These are phyloP conservation scores for Sphagnum contortum DNA, from an alignment of 225 moss, liverwort and hornwort species.

Conservation along the genomic window DNA sequence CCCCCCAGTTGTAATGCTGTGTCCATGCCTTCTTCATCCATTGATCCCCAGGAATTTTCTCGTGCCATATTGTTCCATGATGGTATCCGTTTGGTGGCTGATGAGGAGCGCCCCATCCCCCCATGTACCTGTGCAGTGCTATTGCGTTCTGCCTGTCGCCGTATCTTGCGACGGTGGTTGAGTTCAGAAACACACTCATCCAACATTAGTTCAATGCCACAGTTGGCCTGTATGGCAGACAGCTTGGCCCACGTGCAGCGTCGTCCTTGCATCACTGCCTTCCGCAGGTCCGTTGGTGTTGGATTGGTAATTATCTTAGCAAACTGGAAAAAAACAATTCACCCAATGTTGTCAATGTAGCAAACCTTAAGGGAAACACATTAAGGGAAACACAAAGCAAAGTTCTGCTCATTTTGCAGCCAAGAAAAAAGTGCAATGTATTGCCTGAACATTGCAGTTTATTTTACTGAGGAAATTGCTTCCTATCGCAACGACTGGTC, in stretches of 20 bases:
- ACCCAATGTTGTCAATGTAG: too few relatives aligned
- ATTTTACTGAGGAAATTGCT: too few relatives aligned
- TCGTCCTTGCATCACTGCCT: slow-evolving; percentile 95
- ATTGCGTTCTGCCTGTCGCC: slow-evolving; percentile 58
- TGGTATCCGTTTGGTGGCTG: slow-evolving; percentile 65
- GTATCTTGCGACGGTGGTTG: slow-evolving; percentile 68
- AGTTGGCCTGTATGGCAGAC: slow-evolving; percentile 96
- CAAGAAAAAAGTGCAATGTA: too few relatives aligned
- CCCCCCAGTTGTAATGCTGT: slow-evolving; percentile 55
- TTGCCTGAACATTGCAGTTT: too few relatives aligned
- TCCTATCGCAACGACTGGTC: too few relatives aligned
- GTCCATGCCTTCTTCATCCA: slow-evolving; percentile 68
- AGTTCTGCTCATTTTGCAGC: too few relatives aligned
- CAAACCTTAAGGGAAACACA: too few relatives aligned
- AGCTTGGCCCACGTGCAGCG: slow-evolving; percentile 88
- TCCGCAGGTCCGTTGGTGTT: slow-evolving; percentile 69
- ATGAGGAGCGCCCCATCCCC: slow-evolving; percentile 24
- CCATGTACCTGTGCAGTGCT: slow-evolving; percentile 31
- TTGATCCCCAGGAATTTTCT: slow-evolving; percentile 77
- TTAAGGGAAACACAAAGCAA: too few relatives aligned
- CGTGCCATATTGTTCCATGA: slow-evolving; percentile 89
- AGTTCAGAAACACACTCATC: slow-evolving; percentile 93
- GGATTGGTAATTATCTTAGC: slow-evolving; percentile 88
- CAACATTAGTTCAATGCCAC: slow-evolving; percentile 94
- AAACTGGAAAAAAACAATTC: slow-evolving; percentile 35